Evolutionary conservation across 1,284 basidiomycete genomes (phyloP).

Genomic region (Apiotrichum veenhuisii): DNA sequence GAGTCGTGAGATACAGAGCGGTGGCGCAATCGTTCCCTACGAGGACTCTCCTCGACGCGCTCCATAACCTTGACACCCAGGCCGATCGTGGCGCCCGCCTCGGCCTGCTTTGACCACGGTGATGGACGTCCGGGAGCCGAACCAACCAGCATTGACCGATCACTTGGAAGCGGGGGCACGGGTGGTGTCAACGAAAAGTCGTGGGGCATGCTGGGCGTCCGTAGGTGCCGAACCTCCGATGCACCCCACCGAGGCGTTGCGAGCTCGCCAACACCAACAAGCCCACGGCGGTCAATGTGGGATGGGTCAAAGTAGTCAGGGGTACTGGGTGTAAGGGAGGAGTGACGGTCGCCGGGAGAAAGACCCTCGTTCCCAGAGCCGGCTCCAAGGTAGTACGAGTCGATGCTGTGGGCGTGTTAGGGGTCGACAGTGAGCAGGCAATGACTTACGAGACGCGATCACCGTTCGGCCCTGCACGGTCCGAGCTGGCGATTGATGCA

Average conservation of each 20-base stretch:
- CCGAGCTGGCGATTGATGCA: slow-evolving; percentile 14
- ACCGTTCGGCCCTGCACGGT: slow-evolving; percentile 5
- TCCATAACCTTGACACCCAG: slow-evolving; percentile 24
- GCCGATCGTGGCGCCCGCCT: not conserved
- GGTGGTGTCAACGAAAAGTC: slow-evolving; percentile 27
- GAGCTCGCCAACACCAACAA: slow-evolving; percentile 94
- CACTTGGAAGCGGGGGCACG: slow-evolving; percentile 20
- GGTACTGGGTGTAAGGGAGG: slow-evolving; percentile 28
- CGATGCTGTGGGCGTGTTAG: slow-evolving; percentile 22
- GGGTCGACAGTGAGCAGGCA: not conserved
- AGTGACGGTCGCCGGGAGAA: slow-evolving; percentile 8
- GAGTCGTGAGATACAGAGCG: slow-evolving; percentile 22
- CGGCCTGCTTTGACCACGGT: slow-evolving; percentile 17
- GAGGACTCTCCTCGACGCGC: slow-evolving; percentile 27
- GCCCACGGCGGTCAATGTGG: slow-evolving; percentile 75
- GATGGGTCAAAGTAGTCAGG: slow-evolving; percentile 60
- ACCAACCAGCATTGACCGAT: slow-evolving; percentile 11
- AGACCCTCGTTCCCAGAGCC: slow-evolving; percentile 4
- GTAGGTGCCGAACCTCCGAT: slow-evolving; percentile 36
- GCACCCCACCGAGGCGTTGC: slow-evolving; percentile 88
- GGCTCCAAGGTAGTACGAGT: slow-evolving; percentile 28
- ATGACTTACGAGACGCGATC: slow-evolving; percentile 27
- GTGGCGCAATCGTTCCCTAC: slow-evolving; percentile 14
- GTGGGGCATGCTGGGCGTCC: slow-evolving; percentile 47
- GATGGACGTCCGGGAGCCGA: slow-evolving; percentile 10